A percentile compares a stretch with the other conserved stretches of the same genome.
These are phyloP conservation scores for Exophiala phaeomuriformis DNA, from an alignment of 2,329 filamentous ascomycete species.

Conservation along the genomic window DNA sequence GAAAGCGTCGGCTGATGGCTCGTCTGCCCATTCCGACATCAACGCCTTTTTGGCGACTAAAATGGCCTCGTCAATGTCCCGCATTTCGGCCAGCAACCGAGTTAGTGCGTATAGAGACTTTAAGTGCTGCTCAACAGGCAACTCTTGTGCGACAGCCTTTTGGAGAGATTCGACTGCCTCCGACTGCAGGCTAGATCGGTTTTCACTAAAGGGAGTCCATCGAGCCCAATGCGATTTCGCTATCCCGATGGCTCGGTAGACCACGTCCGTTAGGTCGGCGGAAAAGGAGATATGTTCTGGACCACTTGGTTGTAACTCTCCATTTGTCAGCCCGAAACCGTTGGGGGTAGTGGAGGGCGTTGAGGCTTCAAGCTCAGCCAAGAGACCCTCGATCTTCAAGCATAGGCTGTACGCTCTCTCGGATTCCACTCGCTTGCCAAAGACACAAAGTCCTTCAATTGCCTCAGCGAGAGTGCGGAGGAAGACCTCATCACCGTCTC, in stretches of 20 bases:
- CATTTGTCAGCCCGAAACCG: slow-evolving; percentile 13
- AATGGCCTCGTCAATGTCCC: slow-evolving; percentile 72
- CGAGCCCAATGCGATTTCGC: slow-evolving; percentile 82
- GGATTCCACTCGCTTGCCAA: slow-evolving; percentile 65
- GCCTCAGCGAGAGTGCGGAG: slow-evolving; percentile 73
- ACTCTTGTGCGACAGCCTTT: slow-evolving; percentile 61
- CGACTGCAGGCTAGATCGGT: slow-evolving; percentile 64
- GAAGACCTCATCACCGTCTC: slow-evolving; percentile 72
- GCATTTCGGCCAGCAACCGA: slow-evolving; percentile 77
- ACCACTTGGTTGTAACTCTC: slow-evolving; percentile 6
- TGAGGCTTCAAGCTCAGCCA: slow-evolving; percentile 52
- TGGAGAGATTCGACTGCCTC: slow-evolving; percentile 71
- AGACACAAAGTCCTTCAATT: slow-evolving; percentile 72
- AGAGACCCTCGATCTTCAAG: slow-evolving; percentile 64
- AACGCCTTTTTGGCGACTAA: slow-evolving; percentile 73
- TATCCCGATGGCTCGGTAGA: slow-evolving; percentile 66
- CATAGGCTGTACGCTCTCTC: slow-evolving; percentile 71
- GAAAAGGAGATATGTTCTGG: slow-evolving; percentile 1
- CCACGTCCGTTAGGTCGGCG: slow-evolving; percentile 21
- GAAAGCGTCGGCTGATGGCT: slow-evolving; percentile 16
- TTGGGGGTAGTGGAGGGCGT: slow-evolving; percentile 20
- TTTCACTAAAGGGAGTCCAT: slow-evolving; percentile 66
- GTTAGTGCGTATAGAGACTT: slow-evolving; percentile 74
- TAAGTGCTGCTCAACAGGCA: slow-evolving; percentile 59
- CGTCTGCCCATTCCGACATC: slow-evolving; percentile 45